These are phyloP conservation scores for Diaporthe destruens DNA, from an alignment of 2,329 filamentous ascomycete genomes.

Conservation along the genomic window DNA sequence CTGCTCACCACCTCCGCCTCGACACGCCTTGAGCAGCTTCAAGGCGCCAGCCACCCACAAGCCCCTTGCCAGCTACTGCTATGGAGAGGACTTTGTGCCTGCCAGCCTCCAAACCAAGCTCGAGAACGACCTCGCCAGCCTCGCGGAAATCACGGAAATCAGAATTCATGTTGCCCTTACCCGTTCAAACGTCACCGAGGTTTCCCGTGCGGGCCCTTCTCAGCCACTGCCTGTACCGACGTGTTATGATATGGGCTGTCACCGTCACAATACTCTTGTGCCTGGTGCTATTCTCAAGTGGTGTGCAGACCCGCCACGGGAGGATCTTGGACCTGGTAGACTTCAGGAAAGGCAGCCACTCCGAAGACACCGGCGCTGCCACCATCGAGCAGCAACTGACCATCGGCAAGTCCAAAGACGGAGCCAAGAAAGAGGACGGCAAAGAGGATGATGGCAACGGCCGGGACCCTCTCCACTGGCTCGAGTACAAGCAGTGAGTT, in stretches of 20 bases:
- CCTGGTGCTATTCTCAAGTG: slow-evolving; percentile 55
- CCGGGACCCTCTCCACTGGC: slow-evolving; percentile 52
- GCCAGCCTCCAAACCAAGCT: slow-evolving; percentile 32
- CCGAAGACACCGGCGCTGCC: slow-evolving; percentile 18
- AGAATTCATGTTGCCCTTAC: slow-evolving; percentile 38
- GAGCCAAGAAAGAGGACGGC: slow-evolving; percentile 41
- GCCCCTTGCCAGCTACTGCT: slow-evolving; percentile 1
- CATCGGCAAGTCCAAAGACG: slow-evolving; percentile 44
- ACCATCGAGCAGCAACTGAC: slow-evolving; percentile 43
- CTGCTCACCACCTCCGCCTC: slow-evolving; percentile 34
- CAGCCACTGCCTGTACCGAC: slow-evolving; percentile 65
- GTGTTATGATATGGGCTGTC: slow-evolving; percentile 65
- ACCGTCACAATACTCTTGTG: slow-evolving; percentile 56
- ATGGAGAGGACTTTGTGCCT: slow-evolving; percentile 38
- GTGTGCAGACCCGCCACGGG: slow-evolving; percentile 43
- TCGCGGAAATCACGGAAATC: slow-evolving; percentile 39
- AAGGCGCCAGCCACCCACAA: background rate
- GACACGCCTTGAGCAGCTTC: slow-evolving; percentile 34
- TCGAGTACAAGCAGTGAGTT: slow-evolving; percentile 59
- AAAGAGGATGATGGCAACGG: slow-evolving; percentile 42
- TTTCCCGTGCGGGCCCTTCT: slow-evolving; percentile 60
- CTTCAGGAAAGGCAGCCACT: slow-evolving; percentile 40
- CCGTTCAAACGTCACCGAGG: slow-evolving; percentile 36
- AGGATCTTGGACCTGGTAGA: slow-evolving; percentile 45
- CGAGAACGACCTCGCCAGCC: slow-evolving; percentile 38